A percentile compares a stretch with the other conserved stretches of the same genome.
phyloP scores from a whole-genome alignment of 345 rosid genomes.

The Camelina neglecta region DNA sequence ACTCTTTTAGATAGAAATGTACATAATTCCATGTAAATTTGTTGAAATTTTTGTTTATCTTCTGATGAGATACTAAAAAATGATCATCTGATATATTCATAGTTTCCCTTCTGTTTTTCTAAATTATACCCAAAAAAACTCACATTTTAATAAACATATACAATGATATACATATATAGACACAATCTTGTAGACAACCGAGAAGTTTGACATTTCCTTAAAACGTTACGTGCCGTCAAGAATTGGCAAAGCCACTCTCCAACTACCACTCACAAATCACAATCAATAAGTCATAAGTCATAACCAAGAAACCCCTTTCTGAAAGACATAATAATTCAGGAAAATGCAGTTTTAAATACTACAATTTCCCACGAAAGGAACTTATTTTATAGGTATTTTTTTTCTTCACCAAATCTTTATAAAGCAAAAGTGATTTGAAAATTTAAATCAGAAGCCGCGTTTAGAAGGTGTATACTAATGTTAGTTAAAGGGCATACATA shows the following conservation, averaged over 20 bases:
- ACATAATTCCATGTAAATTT: background rate
- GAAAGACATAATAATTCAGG: background rate
- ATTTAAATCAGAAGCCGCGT: constrained; percentile 34
- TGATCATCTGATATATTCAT: background rate
- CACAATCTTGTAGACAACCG: constrained; percentile 33
- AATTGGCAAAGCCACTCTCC: constrained; percentile 38
- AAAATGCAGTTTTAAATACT: background rate
- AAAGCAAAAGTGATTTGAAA: constrained; percentile 39
- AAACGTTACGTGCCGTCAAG: constrained; percentile 43
- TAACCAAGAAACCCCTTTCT: constrained; percentile 9
- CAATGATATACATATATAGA: background rate
- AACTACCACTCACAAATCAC: constrained; percentile 32
- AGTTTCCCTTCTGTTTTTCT: background rate
- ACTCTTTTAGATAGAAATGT: background rate
- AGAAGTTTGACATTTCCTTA: constrained; percentile 24
- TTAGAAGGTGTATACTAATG: background rate
- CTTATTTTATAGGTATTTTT: background rate
- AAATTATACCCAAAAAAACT: background rate
- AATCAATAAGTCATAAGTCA: constrained; percentile 21
- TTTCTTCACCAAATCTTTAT: constrained; percentile 38
- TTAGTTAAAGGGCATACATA: constrained; percentile 9
- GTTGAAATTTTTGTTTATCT: background rate
- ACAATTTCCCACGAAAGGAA: background rate
- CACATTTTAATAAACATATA: background rate
- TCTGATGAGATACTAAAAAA: background rate